These are phyloP conservation scores for Penicillium taxi DNA, from an alignment of 495 filamentous ascomycete genomes.

Conservation along the genomic window DNA sequence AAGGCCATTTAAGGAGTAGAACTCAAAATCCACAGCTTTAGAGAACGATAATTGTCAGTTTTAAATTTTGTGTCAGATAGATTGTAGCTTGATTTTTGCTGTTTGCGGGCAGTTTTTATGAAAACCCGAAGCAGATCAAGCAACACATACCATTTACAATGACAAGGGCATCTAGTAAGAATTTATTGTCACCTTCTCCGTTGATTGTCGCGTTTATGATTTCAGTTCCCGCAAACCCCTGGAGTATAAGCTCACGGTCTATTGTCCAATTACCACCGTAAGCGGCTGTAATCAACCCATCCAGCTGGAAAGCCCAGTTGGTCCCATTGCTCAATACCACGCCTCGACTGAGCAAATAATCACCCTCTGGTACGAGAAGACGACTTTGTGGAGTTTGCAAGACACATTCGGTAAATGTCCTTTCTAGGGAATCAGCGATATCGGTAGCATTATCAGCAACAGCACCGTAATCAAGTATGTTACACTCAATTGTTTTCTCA, in stretches of 20 bases:
- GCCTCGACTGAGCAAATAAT: conserved; percentile 24
- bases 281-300: conserved; percentile 35
- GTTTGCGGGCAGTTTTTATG: no score
- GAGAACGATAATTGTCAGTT: no score
- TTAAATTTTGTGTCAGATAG: no score
- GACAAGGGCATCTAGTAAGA: conserved; percentile 21
- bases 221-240: conserved; percentile 18
- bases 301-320: conserved; percentile 35
- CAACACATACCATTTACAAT: conserved; percentile 25
- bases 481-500: conserved; percentile 30
- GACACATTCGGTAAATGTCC: conserved; percentile 32
- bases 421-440: conserved; percentile 30
- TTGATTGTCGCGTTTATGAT: conserved; percentile 35
- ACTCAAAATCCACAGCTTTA: conserved; percentile 35
- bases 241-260: conserved; percentile 22
- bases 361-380: conserved; percentile 35
- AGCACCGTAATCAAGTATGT: conserved; percentile 39
- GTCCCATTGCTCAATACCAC: conserved; percentile 29
- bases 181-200: conserved; percentile 25
- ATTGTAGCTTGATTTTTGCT: no score
- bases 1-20: conserved; percentile 33
- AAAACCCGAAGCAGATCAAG: no score
- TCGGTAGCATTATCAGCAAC: conserved; percentile 35
- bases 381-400: conserved; percentile 16
- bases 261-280: conserved; percentile 28